These are phyloP conservation scores for Cadophora malorum DNA, from an alignment of 2,329 filamentous ascomycete genomes.

Conservation along the genomic window DNA sequence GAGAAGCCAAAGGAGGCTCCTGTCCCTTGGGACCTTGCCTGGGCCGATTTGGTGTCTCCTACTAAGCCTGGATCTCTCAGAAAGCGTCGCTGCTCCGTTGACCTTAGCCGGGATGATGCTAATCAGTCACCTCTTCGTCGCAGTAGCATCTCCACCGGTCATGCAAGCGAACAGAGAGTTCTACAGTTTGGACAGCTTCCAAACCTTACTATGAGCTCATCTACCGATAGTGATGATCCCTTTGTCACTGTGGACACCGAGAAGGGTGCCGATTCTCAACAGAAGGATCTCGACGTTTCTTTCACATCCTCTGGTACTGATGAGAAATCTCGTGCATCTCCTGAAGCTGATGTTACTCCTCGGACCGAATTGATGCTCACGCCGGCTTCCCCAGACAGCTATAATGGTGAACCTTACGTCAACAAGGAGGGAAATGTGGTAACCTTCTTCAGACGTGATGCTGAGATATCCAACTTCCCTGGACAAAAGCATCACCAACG, in stretches of 20 bases:
- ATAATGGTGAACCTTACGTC: slow-evolving; percentile 15
- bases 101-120: background rate
- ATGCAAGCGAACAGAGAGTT: background rate
- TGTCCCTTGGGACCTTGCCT: slow-evolving; percentile 5
- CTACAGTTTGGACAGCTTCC: slow-evolving; percentile 8
- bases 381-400: slow-evolving; percentile 2
- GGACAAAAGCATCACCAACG: slow-evolving; percentile 10
- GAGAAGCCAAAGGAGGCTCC: background rate
- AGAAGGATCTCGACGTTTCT: slow-evolving; percentile 4
- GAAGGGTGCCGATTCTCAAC: background rate
- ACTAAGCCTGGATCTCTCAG: slow-evolving; percentile 8
- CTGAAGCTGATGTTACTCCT: background rate
- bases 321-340: slow-evolving; percentile 2
- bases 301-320: slow-evolving; percentile 12
- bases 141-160: background rate
- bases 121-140: background rate
- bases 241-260: background rate
- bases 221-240: slow-evolving; percentile 5
- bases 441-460: slow-evolving; percentile 9
- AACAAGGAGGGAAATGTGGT: slow-evolving; percentile 4
- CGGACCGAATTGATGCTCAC: slow-evolving; percentile 17
- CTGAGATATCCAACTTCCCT: slow-evolving; percentile 12
- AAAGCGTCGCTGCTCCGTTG: slow-evolving; percentile 6
- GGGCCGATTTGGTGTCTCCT: slow-evolving; percentile 14
- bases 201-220: background rate